Base-by-base conservation (phyloP, 345 rosid genomes). In the Viola odorata region DNA sequence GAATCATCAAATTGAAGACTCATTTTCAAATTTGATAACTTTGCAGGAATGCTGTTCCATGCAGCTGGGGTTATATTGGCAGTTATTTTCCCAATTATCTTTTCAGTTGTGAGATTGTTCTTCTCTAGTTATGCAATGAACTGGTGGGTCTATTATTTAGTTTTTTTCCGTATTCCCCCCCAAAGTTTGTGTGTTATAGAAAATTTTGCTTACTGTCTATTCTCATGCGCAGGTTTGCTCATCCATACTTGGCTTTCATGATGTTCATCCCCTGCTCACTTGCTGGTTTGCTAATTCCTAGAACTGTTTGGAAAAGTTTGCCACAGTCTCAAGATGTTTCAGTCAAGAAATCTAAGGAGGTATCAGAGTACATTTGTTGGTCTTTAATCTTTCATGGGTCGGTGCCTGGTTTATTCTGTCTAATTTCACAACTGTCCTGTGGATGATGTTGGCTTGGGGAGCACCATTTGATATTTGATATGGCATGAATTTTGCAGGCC, bases 241-340 rank as follows among this genome's bases (percentile, higher is more conserved):
- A 81, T 75, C 86, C 96, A 61, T 88, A 75, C 73, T 73, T 94
- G 75, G 97, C 97, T 49, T 90, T 81, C 70, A 47, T 81, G 78
- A 83, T 90, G 92, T 94, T 94, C 77, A 70, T 85, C 60, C 99
- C 99, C 37, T 73, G 83, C 76, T 84, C 95, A 49, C 75, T 90
- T 69, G 36, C 84, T 68, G 97, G 99, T 72, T 68, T 94, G 65
- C 69, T 90, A 83, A 67, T 78, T 50, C 99, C 99, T 63, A 86
- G 84, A 67, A 45, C 72, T 44, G 52, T 88, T 63, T 86, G 81
- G 81, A 65, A 58, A 55, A 48, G 52, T 53, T 77, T 75, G 67
- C 87, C 90, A 12, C 84, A 81, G 50, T 65, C 80, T 55, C 90
- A 88, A 77, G 80, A 80, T 69, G 80, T 71, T 76, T 77, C 86